phyloP scores from a whole-genome alignment of 345 rosid species.

The Dimocarpus longan region DNA sequence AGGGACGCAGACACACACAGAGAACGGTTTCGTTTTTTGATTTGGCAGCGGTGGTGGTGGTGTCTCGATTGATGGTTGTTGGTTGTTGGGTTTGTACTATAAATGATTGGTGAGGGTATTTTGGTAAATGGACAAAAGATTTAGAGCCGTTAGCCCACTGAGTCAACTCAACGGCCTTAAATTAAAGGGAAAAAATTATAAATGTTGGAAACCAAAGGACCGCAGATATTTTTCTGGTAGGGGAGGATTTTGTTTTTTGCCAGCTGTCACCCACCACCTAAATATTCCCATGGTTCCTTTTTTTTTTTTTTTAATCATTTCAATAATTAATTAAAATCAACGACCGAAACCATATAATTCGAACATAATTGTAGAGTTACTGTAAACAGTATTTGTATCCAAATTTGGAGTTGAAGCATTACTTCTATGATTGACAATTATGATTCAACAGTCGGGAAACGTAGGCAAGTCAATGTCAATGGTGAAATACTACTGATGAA shows the following conservation, averaged over 20 bases:
- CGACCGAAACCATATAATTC: not conserved
- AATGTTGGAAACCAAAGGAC: not conserved
- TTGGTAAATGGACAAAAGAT: not conserved
- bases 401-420: too few species aligned
- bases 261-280: not conserved
- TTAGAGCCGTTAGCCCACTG: slow-evolving; percentile 9
- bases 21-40: not conserved
- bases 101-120: not conserved
- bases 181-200: not conserved
- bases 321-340: not conserved
- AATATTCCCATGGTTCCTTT: not conserved
- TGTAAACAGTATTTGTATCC: too few species aligned
- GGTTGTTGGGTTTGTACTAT: not conserved
- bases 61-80: not conserved
- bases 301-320: too few species aligned
- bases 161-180: not conserved
- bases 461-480: not conserved
- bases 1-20: not conserved
- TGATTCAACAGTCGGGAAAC: too few species aligned
- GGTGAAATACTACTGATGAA: too few species aligned
- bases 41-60: not conserved
- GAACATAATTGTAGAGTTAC: not conserved
- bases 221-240: not conserved
- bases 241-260: not conserved
- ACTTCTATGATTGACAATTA: too few species aligned